phyloP scores from a whole-genome alignment of 2,329 filamentous ascomycete genomes.

The Arthrinium puccinioides region DNA sequence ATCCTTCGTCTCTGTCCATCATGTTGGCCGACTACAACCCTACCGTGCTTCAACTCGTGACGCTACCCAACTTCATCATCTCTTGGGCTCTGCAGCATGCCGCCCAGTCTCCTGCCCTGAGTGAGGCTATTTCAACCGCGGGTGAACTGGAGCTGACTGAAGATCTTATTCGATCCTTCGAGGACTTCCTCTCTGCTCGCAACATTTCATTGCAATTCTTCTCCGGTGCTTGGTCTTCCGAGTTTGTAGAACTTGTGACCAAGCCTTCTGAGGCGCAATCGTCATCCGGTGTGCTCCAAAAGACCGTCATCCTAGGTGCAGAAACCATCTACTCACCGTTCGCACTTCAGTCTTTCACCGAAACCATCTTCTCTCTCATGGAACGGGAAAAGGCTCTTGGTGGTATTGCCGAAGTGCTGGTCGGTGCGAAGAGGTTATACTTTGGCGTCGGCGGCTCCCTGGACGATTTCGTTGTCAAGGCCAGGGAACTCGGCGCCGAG shows the following conservation, averaged over 20 bases:
- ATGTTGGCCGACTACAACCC: slow-evolving; percentile 75
- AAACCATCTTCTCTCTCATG: slow-evolving; percentile 49
- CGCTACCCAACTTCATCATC: slow-evolving; percentile 70
- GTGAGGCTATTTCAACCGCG: slow-evolving; percentile 38
- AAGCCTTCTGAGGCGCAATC: slow-evolving; percentile 1
- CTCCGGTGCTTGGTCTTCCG: slow-evolving; percentile 67
- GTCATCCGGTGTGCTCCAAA: slow-evolving; percentile 21
- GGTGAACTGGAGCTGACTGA: slow-evolving; percentile 60
- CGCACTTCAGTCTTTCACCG: slow-evolving; percentile 60
- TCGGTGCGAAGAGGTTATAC: slow-evolving; percentile 74
- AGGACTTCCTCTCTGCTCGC: slow-evolving; percentile 37
- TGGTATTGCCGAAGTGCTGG: slow-evolving; percentile 50
- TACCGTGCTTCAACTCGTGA: slow-evolving; percentile 69
- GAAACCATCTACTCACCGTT: slow-evolving; percentile 81
- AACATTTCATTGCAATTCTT: slow-evolving; percentile 57
- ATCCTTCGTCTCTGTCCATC: slow-evolving; percentile 41
- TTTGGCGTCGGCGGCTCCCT: slow-evolving; percentile 80
- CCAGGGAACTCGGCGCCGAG: slow-evolving; percentile 37
- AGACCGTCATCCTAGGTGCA: slow-evolving; percentile 58
- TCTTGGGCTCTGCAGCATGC: slow-evolving; percentile 52
- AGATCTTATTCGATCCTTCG: slow-evolving; percentile 52
- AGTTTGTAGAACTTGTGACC: slow-evolving; percentile 52
- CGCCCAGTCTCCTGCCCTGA: slow-evolving; percentile 27
- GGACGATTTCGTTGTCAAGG: slow-evolving; percentile 59
- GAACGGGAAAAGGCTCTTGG: slow-evolving; percentile 28